Base-by-base conservation (phyloP, 2,329 filamentous ascomycete genomes). In the Orbilia brochopaga region DNA sequence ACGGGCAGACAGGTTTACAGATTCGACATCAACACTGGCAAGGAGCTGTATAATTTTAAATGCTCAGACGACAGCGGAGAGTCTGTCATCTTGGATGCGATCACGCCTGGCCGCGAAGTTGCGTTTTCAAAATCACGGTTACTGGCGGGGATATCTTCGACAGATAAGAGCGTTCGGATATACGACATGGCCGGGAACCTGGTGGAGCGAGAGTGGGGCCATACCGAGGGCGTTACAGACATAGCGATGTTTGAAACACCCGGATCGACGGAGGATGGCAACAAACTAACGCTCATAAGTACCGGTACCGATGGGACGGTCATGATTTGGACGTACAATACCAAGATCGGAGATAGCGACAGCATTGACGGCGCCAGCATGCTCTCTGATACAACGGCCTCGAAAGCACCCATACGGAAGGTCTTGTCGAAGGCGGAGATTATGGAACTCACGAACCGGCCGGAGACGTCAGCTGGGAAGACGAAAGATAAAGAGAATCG, bases 201-300 rank as follows among this genome's bases (percentile, higher is more conserved):
- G 65, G 81, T 97, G 27, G 90, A 92, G 56, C 87, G 91, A 44
- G 94, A 97, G 80, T 97, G 92, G 86, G 94, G 94, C 0, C 94
- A 99, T 76, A 96, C 92, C 0, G 92, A 97, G 78, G 90, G 92
- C 7, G 91, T 99, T 74, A 96, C 90, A 57, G 92, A 92, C 70
- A 87, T 95, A 17, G 85, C 89, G 2, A 81, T 97, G 17, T 79
- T 93, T 10, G 85, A 89, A 61, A 75, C 74, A 15, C 83, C 83
- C 6, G 82, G 83, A 0, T 85, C 15, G 81, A 83, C 15, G 80
- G 81, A 24, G 84, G 85, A 58, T 84, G 83, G 69, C 37, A 58
- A 35, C 78, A 78, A 60, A 79, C 78, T 51, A 50, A 80, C 78
- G 8, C 81, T 91, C 46, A 85, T 93, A 58, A 92, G 88, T 74